Base-by-base conservation (phyloP, 2,329 filamentous ascomycete genomes). In the Monilinia laxa region DNA sequence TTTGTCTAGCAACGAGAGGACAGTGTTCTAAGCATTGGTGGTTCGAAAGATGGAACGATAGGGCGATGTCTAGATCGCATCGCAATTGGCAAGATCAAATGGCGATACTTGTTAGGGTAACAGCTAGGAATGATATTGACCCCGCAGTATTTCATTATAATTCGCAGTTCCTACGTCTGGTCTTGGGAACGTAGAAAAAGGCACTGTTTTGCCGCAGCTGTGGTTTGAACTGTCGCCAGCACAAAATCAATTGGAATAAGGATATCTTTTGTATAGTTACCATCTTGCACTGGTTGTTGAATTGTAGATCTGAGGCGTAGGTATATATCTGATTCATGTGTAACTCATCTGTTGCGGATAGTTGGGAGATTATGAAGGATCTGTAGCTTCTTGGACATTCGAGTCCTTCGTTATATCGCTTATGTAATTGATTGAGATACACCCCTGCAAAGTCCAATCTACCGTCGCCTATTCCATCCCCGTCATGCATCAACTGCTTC, bases 381-480 rank as follows among this genome's bases (percentile, higher is more conserved):
- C 18, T 14, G 11, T n/a, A 35, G 47, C 40, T 47, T n/a, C 2
- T 31, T 20, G 18, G 20, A 59, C 25, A 59, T 59, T 35, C 4
- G 31, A 35, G 31, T 35, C 31, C 7, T 35, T 35, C 31, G 5
- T 23, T n/a, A 49, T 31, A 35, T 20, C 38, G 58, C 42, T 60
- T 60, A 60, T 38, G 45, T 60, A 60, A 60, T 31, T 11, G 4
- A 18, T 14, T 16, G 1, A 60, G 47, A n/a, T 3, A 51, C 3
- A 23, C 28, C 54, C 58, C 45, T 62, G 58, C n/a, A 62, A 51
- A 0, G 45, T n/a, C 45, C 35, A 62, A 62, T 51, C 47, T 47
- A 38, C 45, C 38, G 58, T 62, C 45, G 20, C 58, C 45, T 60
- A 51, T 51, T 60, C 28, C 58, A n/a, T 60, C 58, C 58, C 58